Percentiles rank a stretch among this genome's conserved stretches.
Evolutionary conservation across 805 yeast species (phyloP).

Genomic region (Komagataella pastoris): DNA sequence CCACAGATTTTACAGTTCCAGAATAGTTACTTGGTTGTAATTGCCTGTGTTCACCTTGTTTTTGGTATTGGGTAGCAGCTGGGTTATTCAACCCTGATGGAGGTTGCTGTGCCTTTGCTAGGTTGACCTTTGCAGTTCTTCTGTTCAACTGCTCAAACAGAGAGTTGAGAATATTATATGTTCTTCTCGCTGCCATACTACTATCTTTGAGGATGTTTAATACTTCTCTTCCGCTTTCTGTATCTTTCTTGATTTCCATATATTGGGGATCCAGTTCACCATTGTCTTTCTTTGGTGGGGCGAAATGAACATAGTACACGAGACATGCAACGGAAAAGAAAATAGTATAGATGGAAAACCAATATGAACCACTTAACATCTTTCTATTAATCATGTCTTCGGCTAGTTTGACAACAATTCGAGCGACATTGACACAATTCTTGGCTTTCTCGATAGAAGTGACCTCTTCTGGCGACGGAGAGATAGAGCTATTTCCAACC

Average conservation of each 20-base stretch:
- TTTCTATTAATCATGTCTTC: constrained; percentile 65
- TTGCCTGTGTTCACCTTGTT: not conserved
- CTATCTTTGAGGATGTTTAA: constrained; percentile 58
- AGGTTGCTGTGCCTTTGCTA: constrained; percentile 5
- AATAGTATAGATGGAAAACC: constrained; percentile 85
- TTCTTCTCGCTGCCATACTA: constrained; percentile 67
- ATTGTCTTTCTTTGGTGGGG: constrained; percentile 15
- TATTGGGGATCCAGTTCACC: constrained; percentile 38
- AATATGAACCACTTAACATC: constrained; percentile 71
- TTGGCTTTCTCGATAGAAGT: constrained; percentile 62
- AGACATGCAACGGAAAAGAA: constrained; percentile 83
- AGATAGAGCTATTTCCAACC: constrained; percentile 4
- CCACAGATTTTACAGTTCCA: constrained; percentile 7
- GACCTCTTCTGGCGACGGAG: constrained; percentile 27
- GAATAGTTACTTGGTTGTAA: constrained; percentile 7
- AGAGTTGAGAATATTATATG: constrained; percentile 69
- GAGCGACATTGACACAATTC: constrained; percentile 74
- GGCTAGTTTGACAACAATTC: constrained; percentile 70
- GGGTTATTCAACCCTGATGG: constrained; percentile 3
- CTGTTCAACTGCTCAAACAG: constrained; percentile 68
- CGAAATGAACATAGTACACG: constrained; percentile 60
- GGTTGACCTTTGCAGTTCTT: constrained; percentile 39
- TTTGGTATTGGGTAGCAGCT: not conserved
- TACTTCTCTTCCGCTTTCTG: constrained; percentile 69
- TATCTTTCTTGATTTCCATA: constrained; percentile 51